Conservation (phyloP, 371 early-diverging fungal species). For the Catenaria anguillulae region DNA sequence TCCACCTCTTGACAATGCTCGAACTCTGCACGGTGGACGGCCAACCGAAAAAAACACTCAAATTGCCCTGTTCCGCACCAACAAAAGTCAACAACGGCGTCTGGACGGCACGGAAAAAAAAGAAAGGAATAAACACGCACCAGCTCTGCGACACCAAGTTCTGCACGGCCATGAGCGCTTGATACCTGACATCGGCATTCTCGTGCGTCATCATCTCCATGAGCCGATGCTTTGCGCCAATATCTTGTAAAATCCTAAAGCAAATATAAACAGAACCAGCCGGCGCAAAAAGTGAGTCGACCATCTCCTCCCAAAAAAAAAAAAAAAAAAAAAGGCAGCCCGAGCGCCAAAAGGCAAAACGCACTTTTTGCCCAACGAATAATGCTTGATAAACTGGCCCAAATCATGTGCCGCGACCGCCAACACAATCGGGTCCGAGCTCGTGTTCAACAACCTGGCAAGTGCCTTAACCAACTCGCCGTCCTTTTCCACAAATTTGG, state of each 20-base stretch:
- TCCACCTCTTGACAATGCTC: no score
- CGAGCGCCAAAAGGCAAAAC: not conserved
- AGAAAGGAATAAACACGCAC: constrained; percentile 14
- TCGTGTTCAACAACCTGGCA: constrained; percentile 46
- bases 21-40: no score
- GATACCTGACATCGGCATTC: constrained; percentile 71
- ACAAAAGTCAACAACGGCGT: no score
- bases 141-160: constrained; percentile 57
- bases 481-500: constrained; percentile 58
- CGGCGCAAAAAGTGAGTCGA: no score
- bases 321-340: no score
- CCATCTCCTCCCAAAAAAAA: no score
- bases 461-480: constrained; percentile 51
- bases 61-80: no score
- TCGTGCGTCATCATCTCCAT: constrained; percentile 89
- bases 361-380: constrained; percentile 66
- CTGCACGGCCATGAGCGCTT: constrained; percentile 77
- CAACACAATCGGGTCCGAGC: constrained; percentile 47
- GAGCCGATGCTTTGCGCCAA: constrained; percentile 80
- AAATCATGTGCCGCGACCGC: constrained; percentile 84
- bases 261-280: no score
- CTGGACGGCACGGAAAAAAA: no score
- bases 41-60: no score
- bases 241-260: constrained; percentile 68
- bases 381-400: constrained; percentile 80